phyloP scores from a whole-genome alignment of 345 rosid species.

The Garcia nutans region DNA sequence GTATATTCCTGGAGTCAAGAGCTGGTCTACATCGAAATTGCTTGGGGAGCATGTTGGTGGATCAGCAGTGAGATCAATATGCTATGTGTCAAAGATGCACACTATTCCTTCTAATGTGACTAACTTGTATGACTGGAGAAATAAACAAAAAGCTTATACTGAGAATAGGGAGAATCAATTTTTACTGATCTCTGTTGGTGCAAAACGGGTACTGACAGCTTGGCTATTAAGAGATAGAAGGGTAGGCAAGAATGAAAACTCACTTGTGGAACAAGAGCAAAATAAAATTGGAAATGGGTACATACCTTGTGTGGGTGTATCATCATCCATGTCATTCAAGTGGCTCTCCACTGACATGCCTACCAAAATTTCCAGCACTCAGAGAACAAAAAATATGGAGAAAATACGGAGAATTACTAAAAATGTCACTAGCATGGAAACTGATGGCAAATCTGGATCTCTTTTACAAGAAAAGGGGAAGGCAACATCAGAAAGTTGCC shows the following conservation, averaged over 20 bases:
- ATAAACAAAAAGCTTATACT: constrained; percentile 19
- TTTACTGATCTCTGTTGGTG: constrained; percentile 87
- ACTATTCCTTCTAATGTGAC: constrained; percentile 36
- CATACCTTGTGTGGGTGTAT: constrained; percentile 23
- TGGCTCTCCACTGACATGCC: constrained; percentile 99
- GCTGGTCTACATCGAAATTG: constrained; percentile 74
- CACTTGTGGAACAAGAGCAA: constrained; percentile 15
- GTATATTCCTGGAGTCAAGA: constrained; percentile 54
- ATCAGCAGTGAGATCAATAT: constrained; percentile 90
- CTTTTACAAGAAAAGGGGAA: constrained; percentile 21
- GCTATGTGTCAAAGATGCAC: constrained; percentile 59
- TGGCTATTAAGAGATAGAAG: constrained; percentile 66
- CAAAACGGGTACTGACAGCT: constrained; percentile 84
- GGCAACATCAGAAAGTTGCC: constrained; percentile 25
- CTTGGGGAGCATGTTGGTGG: constrained; percentile 98
- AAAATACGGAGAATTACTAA: constrained; percentile 24
- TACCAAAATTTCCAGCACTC: constrained; percentile 45
- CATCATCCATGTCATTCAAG: constrained; percentile 73
- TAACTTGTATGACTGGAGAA: constrained; percentile 23
- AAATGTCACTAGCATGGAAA: constrained; percentile 23
- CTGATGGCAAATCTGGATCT: constrained; percentile 25
- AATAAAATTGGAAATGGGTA: constrained; percentile 25
- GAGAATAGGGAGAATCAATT: constrained; percentile 43
- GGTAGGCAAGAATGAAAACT: constrained; percentile 31
- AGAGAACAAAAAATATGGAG: constrained; percentile 27